Percentiles rank a stretch among this genome's conserved stretches.
Conservation (phyloP, 129 eudicot genomes). For the Ambrosia artemisiifolia region DNA sequence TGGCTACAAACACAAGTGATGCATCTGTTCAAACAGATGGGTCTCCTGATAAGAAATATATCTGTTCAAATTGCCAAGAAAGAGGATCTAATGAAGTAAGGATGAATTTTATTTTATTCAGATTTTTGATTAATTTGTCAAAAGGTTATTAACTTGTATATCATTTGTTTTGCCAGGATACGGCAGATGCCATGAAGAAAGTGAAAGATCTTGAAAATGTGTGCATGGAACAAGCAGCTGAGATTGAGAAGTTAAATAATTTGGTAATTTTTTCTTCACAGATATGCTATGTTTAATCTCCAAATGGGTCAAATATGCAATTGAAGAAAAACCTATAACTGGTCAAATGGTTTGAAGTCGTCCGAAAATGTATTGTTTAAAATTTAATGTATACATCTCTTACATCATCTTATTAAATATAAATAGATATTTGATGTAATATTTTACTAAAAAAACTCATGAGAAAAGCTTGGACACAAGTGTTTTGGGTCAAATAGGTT, state of each 20-base stretch:
- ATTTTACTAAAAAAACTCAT: too few species aligned
- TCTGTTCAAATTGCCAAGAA: slow-evolving; percentile 61
- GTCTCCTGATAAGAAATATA: slow-evolving; percentile 20
- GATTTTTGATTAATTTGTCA: neutral
- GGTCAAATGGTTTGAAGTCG: neutral
- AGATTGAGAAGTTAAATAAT: slow-evolving; percentile 74
- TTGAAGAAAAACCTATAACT: neutral
- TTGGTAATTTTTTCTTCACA: slow-evolving; percentile 39
- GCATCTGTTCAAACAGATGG: slow-evolving; percentile 59
- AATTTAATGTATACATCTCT: neutral
- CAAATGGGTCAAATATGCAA: neutral
- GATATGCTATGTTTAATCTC: neutral
- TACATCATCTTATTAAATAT: neutral
- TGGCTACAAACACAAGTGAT: slow-evolving; percentile 64
- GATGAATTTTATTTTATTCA: neutral
- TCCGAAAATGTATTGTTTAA: neutral
- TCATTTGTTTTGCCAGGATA: slow-evolving; percentile 35
- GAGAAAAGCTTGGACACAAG: too few species aligned
- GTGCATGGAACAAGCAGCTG: slow-evolving; percentile 77
- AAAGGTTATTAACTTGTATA: neutral
- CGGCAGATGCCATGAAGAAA: slow-evolving; percentile 42
- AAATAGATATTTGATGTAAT: neutral
- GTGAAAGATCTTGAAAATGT: slow-evolving; percentile 63
- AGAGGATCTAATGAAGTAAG: slow-evolving; percentile 41
- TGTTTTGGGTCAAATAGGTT: too few species aligned